phyloP scores from a whole-genome alignment of 805 yeast genomes.

The Candida khao-thaluensis region DNA sequence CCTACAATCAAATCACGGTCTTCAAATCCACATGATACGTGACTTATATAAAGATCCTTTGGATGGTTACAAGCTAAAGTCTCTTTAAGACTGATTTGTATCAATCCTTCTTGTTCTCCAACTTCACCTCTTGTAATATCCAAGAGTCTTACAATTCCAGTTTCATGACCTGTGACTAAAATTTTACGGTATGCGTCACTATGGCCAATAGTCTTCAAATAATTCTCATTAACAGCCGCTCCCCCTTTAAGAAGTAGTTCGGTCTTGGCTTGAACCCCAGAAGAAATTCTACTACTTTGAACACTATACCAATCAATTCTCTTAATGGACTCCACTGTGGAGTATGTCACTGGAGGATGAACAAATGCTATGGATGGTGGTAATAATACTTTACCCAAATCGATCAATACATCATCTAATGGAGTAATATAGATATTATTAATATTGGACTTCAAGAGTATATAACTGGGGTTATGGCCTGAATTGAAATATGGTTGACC shows the following conservation, averaged over 20 bases:
- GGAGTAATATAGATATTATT: slow-evolving; percentile 65
- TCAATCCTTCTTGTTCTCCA: slow-evolving; percentile 28
- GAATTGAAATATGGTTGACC: slow-evolving; percentile 77
- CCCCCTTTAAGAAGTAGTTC: slow-evolving; percentile 75
- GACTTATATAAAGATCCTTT: slow-evolving; percentile 35
- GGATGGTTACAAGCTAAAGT: slow-evolving; percentile 28
- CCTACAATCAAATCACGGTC: slow-evolving; percentile 75
- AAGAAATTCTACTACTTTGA: slow-evolving; percentile 39
- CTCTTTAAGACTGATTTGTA: slow-evolving; percentile 35
- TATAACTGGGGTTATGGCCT: slow-evolving; percentile 67
- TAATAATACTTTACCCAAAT: slow-evolving; percentile 41
- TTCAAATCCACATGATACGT: slow-evolving; percentile 74
- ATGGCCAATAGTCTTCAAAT: slow-evolving; percentile 31
- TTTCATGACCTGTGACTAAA: slow-evolving; percentile 82
- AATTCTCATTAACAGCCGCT: slow-evolving; percentile 50
- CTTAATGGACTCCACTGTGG: slow-evolving; percentile 52
- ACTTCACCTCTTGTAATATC: slow-evolving; percentile 77
- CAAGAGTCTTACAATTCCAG: slow-evolving; percentile 80
- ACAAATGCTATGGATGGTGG: slow-evolving; percentile 83
- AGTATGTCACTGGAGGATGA: slow-evolving; percentile 64
- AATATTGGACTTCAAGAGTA: slow-evolving; percentile 57
- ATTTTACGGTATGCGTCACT: slow-evolving; percentile 44
- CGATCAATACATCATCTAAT: slow-evolving; percentile 41
- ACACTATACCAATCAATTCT: slow-evolving; percentile 78
- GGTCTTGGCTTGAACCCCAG: slow-evolving; percentile 40